These are phyloP conservation scores for Penicillium psychrofluorescens DNA, from an alignment of 495 filamentous ascomycete genomes.

Conservation along the genomic window DNA sequence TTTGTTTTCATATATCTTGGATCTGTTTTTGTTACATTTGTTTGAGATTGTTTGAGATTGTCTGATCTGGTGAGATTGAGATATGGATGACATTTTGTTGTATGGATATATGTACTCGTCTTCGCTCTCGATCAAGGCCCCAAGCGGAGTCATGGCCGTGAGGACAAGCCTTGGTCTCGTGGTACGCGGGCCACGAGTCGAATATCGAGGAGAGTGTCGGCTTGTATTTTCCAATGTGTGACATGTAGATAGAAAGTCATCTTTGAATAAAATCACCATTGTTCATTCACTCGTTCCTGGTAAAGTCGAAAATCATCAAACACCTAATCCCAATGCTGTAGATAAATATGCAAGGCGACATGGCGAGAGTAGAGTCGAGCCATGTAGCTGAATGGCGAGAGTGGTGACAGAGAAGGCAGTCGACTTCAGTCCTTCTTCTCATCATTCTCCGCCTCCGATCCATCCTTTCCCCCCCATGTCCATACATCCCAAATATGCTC, in stretches of 20 bases:
- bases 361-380: too few species aligned
- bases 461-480: conserved; percentile 44
- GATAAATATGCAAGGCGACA: not conserved
- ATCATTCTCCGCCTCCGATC: conserved; percentile 11
- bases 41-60: not conserved
- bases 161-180: not conserved
- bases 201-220: not conserved
- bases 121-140: not conserved
- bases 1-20: not conserved
- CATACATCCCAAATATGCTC: conserved; percentile 82
- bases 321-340: conserved; percentile 13
- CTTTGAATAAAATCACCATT: not conserved
- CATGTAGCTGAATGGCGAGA: too few species aligned
- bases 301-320: conserved; percentile 4
- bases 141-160: conserved; percentile 3
- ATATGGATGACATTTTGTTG: not conserved
- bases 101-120: not conserved
- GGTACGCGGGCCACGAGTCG: not conserved
- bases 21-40: not conserved
- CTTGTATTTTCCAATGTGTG: not conserved
- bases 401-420: not conserved
- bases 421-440: conserved; percentile 13
- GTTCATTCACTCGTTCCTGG: not conserved
- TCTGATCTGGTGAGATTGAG: not conserved
- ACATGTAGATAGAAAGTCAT: too few species aligned